These are phyloP conservation scores for Fusarium musae DNA, from an alignment of 2,329 filamentous ascomycete genomes.

Conservation along the genomic window DNA sequence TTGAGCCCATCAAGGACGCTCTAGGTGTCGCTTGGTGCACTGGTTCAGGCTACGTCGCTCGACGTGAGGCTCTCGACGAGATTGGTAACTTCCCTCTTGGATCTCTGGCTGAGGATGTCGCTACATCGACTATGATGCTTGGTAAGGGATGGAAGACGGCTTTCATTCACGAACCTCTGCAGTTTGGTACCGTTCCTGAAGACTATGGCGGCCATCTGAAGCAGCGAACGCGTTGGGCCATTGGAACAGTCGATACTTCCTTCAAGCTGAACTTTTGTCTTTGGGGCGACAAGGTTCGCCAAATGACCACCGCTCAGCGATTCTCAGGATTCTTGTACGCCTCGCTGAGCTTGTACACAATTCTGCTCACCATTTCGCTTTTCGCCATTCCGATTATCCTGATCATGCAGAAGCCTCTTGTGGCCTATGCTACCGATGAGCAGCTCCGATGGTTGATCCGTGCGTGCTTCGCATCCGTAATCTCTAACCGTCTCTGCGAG, in stretches of 20 bases:
- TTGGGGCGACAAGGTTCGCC: constrained; percentile 61
- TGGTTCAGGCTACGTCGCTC: constrained; percentile 70
- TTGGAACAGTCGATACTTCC: constrained; percentile 67
- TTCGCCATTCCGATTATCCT: constrained; percentile 70
- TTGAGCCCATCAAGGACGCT: constrained; percentile 62
- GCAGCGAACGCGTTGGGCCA: constrained; percentile 67
- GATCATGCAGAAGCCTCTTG: constrained; percentile 65
- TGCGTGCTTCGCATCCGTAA: constrained; percentile 61
- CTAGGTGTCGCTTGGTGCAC: constrained; percentile 70
- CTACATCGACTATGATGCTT: constrained; percentile 67
- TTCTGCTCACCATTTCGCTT: constrained; percentile 64
- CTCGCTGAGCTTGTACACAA: constrained; percentile 65
- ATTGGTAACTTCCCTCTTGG: constrained; percentile 71
- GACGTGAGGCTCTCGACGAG: constrained; percentile 67
- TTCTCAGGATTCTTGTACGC: constrained; percentile 69
- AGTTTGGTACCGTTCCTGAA: constrained; percentile 69
- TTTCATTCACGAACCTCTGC: constrained; percentile 68
- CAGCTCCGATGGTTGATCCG: constrained; percentile 70
- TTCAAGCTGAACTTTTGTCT: constrained; percentile 70
- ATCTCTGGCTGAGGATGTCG: constrained; percentile 70
- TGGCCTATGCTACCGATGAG: constrained; percentile 62
- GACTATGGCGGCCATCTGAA: constrained; percentile 66
- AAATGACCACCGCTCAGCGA: constrained; percentile 67
- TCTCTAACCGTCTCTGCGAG: constrained; percentile 66
- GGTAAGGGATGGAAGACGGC: constrained; percentile 71